phyloP scores from a whole-genome alignment of 164 flowering plant species.

The Vitis cinerea region DNA sequence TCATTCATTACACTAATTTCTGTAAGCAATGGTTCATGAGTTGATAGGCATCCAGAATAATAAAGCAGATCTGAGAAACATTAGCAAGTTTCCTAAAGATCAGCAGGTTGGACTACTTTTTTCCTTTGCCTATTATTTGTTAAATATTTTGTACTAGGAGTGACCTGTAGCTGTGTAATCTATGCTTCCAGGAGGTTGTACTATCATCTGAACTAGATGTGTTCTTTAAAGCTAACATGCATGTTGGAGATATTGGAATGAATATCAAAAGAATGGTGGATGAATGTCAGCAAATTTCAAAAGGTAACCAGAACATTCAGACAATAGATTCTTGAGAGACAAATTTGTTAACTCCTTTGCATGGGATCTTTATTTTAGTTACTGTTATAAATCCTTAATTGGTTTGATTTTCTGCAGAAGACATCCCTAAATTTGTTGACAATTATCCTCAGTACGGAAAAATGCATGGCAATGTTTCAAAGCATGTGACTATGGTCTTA shows the following conservation, averaged over 20 bases:
- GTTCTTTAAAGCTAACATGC: constrained; percentile 91
- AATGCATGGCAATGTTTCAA: constrained; percentile 97
- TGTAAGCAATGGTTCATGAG: constrained; percentile 97
- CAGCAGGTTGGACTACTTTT: constrained; percentile 59
- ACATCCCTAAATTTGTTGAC: constrained; percentile 98
- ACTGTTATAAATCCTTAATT: background rate
- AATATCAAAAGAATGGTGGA: constrained; percentile 94
- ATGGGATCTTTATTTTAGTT: background rate
- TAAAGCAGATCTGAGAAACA: constrained; percentile 70
- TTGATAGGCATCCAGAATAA: constrained; percentile 89
- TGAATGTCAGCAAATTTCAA: constrained; percentile 90
- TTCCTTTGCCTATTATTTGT: constrained; percentile 1
- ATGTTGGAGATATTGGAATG: constrained; percentile 98
- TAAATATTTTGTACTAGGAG: background rate
- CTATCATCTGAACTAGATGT: constrained; percentile 91
- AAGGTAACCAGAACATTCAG: constrained; percentile 93
- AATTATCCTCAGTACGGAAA: constrained; percentile 94
- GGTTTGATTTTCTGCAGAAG: constrained; percentile 57
- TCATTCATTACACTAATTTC: constrained; percentile 14
- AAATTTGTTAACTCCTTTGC: background rate
- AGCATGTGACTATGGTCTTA: constrained; percentile 92
- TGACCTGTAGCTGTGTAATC: constrained; percentile 1
- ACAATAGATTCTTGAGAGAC: constrained; percentile 64
- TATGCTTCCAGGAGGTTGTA: constrained; percentile 74
- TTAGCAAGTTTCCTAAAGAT: constrained; percentile 69